Conservation (phyloP, 805 yeast species). For the Zygotorulaspora chibaensis region DNA sequence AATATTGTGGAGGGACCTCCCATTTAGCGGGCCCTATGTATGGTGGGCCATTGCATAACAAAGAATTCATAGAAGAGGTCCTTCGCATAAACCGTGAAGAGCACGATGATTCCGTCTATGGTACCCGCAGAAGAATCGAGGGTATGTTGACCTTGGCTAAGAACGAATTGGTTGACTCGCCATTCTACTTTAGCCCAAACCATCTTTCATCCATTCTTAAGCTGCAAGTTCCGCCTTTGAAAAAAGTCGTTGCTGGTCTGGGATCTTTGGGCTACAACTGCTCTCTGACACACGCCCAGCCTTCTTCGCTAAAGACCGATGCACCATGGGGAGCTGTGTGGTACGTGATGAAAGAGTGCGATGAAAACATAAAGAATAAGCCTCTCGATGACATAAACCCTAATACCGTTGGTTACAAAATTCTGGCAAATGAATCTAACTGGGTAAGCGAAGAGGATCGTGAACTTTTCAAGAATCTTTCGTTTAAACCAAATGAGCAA, state of each 20-base stretch:
- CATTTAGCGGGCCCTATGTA: conserved; percentile 97
- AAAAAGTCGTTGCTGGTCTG: conserved; percentile 67
- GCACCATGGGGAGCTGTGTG: conserved; percentile 83
- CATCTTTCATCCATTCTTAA: conserved; percentile 69
- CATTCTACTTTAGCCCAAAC: conserved; percentile 82
- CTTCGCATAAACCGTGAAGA: conserved; percentile 47
- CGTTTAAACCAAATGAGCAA: conserved; percentile 59
- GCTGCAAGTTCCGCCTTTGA: conserved; percentile 78
- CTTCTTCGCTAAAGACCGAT: conserved; percentile 81
- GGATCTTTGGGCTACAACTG: conserved; percentile 80
- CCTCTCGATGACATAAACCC: conserved; percentile 42
- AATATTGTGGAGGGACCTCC: conserved; percentile 58
- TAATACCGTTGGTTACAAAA: conserved; percentile 56
- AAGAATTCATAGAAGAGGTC: conserved; percentile 59
- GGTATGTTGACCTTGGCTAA: conserved; percentile 89
- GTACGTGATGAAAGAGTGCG: conserved; percentile 58
- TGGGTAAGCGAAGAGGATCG: conserved; percentile 19
- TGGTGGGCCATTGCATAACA: conserved; percentile 73
- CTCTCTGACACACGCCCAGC: conserved; percentile 84
- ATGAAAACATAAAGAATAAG: conserved; percentile 43
- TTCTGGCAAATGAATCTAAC: conserved; percentile 39
- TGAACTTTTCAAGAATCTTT: conserved; percentile 24
- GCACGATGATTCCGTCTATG: conserved; percentile 56
- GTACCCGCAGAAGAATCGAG: conserved; percentile 76
- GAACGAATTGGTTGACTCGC: conserved; percentile 59